Conservation (phyloP, 2,329 filamentous ascomycete genomes). For the Hirsutella rhossiliensis region DNA sequence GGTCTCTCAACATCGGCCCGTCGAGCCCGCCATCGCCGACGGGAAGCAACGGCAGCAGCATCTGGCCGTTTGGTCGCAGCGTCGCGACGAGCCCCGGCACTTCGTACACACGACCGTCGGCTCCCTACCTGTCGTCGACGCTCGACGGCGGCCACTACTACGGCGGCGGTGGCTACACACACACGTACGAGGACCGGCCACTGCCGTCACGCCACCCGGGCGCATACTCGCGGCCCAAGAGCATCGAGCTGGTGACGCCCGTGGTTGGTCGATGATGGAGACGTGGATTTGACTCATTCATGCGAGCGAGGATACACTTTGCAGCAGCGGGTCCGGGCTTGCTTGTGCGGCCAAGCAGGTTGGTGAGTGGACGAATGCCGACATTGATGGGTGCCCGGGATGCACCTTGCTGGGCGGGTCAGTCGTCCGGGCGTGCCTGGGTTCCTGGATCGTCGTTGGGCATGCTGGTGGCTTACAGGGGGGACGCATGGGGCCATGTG, state of each 20-base stretch:
- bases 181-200: constrained; percentile 38
- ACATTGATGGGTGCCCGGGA: background rate
- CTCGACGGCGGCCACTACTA: constrained; percentile 33
- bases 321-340: background rate
- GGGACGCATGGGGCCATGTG: background rate
- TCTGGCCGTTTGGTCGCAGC: constrained; percentile 45
- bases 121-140: constrained; percentile 34
- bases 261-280: constrained; percentile 34
- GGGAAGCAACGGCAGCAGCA: constrained; percentile 26
- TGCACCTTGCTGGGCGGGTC: no score
- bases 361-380: background rate
- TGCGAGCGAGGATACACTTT: background rate
- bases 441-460: background rate
- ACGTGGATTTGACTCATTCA: background rate
- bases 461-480: background rate
- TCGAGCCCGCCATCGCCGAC: constrained; percentile 44
- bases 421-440: background rate
- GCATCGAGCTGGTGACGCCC: constrained; percentile 52
- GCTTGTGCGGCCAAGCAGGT: background rate
- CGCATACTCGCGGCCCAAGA: constrained; percentile 45
- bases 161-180: constrained; percentile 17
- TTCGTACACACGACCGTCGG: constrained; percentile 32
- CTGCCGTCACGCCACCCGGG: constrained; percentile 43
- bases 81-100: constrained; percentile 38
- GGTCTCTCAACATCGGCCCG: constrained; percentile 40